Conservation (phyloP, 75 land plant genomes). For the Chamaecyparis obtusa region DNA sequence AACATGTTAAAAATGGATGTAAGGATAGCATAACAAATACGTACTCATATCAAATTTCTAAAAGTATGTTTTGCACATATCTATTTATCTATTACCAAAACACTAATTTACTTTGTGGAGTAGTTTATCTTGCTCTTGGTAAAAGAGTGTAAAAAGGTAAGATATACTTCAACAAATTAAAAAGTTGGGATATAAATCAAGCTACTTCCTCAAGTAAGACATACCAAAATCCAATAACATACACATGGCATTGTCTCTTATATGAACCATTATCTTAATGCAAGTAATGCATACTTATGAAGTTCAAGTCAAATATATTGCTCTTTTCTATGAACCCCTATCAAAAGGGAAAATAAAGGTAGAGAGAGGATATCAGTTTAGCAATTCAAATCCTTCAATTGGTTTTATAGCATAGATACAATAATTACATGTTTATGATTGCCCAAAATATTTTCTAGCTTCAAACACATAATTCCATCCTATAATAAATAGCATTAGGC, state of each 20-base stretch:
- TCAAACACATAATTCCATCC: slow-evolving; percentile 81
- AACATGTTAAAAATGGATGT: no score
- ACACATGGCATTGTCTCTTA: neutral
- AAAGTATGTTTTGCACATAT: no score
- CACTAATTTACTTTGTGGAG: neutral
- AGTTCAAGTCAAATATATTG: neutral
- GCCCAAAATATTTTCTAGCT: slow-evolving; percentile 52
- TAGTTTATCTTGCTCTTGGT: neutral
- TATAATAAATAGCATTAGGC: slow-evolving; percentile 19
- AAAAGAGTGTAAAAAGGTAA: neutral
- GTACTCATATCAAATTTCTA: no score
- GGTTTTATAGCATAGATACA: slow-evolving; percentile 59
- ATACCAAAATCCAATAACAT: neutral
- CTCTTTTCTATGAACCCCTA: neutral
- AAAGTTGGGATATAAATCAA: neutral
- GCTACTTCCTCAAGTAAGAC: neutral
- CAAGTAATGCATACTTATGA: neutral
- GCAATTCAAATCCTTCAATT: slow-evolving; percentile 44
- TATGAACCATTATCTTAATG: neutral
- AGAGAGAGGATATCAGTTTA: slow-evolving; percentile 10
- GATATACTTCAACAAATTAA: neutral
- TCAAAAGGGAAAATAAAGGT: neutral
- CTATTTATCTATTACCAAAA: neutral
- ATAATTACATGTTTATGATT: slow-evolving; percentile 58
- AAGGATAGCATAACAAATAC: no score